phyloP scores from a whole-genome alignment of 2,329 filamentous ascomycete species.

The Aspergillus oerlinghausenensis region DNA sequence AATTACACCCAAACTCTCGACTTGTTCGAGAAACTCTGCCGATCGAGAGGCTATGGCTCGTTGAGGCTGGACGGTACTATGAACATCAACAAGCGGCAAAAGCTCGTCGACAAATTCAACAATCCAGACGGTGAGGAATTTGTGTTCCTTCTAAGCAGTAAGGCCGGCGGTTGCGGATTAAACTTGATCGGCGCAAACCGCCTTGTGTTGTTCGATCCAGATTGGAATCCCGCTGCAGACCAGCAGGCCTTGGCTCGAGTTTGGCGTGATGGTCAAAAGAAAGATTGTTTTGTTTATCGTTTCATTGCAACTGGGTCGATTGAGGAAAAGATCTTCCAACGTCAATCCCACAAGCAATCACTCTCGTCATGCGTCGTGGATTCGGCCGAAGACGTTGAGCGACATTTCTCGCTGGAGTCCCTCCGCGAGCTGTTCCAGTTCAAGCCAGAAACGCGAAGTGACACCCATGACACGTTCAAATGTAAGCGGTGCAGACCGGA shows the following conservation, averaged over 20 bases:
- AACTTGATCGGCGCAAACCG: conserved; percentile 94
- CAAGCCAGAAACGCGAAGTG: conserved; percentile 74
- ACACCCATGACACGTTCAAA: conserved; percentile 98
- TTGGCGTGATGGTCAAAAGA: conserved; percentile 98
- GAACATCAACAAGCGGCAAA: conserved; percentile 95
- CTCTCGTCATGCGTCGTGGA: conserved; percentile 95
- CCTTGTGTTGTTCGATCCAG: conserved; percentile 90
- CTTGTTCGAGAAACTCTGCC: conserved; percentile 86
- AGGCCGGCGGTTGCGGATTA: conserved; percentile 93
- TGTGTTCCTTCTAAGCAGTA: conserved; percentile 92
- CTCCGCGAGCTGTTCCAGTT: conserved; percentile 94
- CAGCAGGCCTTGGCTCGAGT: conserved; percentile 96
- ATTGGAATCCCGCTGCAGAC: conserved; percentile 97
- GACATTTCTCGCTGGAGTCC: conserved; percentile 89
- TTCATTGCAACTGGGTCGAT: conserved; percentile 98
- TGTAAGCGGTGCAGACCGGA: conserved; percentile 91
- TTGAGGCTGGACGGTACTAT: conserved; percentile 93
- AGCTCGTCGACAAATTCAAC: conserved; percentile 97
- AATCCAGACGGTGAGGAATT: conserved; percentile 86
- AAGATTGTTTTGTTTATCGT: conserved; percentile 99
- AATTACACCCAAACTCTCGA: conserved; percentile 98
- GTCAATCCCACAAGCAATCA: conserved; percentile 96
- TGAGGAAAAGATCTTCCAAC: conserved; percentile 98
- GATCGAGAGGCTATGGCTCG: conserved; percentile 75
- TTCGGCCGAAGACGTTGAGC: conserved; percentile 91